These are phyloP conservation scores for Porphyrellus cyaneotinctus DNA, from an alignment of 768 basidiomycete genomes.

Conservation along the genomic window DNA sequence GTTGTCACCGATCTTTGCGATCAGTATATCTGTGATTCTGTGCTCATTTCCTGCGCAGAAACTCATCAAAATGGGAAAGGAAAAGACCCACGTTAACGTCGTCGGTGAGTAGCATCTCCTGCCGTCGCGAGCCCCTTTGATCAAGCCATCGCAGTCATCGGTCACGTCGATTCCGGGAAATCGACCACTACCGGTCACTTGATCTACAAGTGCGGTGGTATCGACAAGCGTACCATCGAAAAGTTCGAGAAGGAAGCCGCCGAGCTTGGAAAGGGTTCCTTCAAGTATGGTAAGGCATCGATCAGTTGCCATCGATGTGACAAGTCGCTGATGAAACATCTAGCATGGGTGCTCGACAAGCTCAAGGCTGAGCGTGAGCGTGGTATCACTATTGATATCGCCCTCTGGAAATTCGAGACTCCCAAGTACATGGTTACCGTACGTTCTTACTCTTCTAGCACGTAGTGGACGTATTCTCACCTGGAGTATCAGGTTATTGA, in stretches of 20 bases:
- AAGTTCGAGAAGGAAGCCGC: conserved; percentile 99
- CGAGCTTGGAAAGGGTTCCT: conserved; percentile 99
- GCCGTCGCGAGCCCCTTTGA: conserved; percentile 16
- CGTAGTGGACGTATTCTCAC: background rate
- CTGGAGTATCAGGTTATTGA: conserved; percentile 79
- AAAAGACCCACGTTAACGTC: conserved; percentile 95
- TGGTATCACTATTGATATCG: conserved; percentile 99
- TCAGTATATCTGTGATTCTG: conserved; percentile 7
- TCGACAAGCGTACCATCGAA: conserved; percentile 99
- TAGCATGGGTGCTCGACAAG: conserved; percentile 99
- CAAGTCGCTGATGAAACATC: conserved; percentile 27
- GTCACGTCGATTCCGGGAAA: conserved; percentile 99
- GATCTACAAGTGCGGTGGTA: conserved; percentile 99
- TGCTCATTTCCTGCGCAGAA: conserved; percentile 36
- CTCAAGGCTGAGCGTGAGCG: conserved; percentile 99
- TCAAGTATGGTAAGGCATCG: conserved; percentile 80
- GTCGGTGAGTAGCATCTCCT: conserved; percentile 62
- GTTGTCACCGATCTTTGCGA: conserved; percentile 23
- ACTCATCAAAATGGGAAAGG: conserved; percentile 87
- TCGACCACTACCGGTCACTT: conserved; percentile 99
- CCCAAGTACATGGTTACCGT: conserved; percentile 93
- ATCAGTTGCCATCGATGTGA: conserved; percentile 13
- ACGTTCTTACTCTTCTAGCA: conserved; percentile 30
- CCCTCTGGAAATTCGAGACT: conserved; percentile 99
- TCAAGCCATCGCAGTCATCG: conserved; percentile 68